Evolutionary conservation across 179 eudicot genomes (phyloP).

Genomic region (Beta corolliflora): DNA sequence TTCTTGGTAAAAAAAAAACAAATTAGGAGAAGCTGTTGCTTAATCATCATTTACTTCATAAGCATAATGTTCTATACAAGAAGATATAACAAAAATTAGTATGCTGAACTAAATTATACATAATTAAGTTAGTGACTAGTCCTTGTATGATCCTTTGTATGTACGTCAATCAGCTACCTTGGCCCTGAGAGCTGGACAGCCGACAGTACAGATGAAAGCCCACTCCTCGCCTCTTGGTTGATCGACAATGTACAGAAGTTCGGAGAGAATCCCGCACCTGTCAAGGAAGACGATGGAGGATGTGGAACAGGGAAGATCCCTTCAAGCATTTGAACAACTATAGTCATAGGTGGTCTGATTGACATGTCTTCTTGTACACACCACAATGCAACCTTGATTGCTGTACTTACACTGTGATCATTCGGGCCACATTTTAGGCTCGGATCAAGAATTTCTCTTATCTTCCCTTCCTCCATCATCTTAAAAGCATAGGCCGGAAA

Average conservation of each 20-base stretch:
- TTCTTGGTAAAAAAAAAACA: too few species aligned
- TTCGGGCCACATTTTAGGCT: constrained; percentile 43
- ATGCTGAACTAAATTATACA: constrained; percentile 25
- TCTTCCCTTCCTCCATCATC: constrained; percentile 77
- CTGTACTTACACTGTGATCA: constrained; percentile 54
- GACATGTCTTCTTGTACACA: constrained; percentile 79
- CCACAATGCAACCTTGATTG: constrained; percentile 80
- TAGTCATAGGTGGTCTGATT: constrained; percentile 71
- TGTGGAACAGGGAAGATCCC: constrained; percentile 56
- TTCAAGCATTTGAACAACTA: constrained; percentile 87
- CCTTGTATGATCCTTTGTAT: neutral
- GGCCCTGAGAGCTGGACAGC: constrained; percentile 80
- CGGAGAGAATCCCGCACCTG: constrained; percentile 44
- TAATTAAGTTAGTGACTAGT: too few species aligned
- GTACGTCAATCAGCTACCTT: constrained; percentile 35
- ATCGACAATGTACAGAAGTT: constrained; percentile 41
- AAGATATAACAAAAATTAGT: constrained; percentile 8
- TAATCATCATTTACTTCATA: neutral
- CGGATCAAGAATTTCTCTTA: constrained; percentile 53
- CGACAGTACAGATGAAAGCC: constrained; percentile 69
- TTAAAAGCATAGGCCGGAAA: constrained; percentile 73
- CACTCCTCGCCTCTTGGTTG: constrained; percentile 21
- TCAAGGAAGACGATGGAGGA: constrained; percentile 59
- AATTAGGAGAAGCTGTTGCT: too few species aligned
- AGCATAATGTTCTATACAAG: neutral